These are phyloP conservation scores for Maudiozyma serrabonitensis DNA, from an alignment of 805 yeast genomes.

Conservation along the genomic window DNA sequence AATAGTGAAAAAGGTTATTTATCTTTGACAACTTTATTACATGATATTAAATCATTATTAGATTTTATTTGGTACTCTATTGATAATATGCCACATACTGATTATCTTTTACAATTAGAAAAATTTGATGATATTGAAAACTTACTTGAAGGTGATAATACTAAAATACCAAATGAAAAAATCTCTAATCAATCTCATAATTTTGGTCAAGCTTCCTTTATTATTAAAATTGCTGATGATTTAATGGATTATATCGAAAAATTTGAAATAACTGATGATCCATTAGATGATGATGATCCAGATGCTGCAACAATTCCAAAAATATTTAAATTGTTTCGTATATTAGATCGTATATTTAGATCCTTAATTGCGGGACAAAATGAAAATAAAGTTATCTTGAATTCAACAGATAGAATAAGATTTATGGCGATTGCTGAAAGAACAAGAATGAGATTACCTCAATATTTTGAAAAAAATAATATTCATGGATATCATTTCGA, in stretches of 20 bases:
- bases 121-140: neutral
- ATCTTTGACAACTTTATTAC: slow-evolving; percentile 29
- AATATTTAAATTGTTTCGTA: slow-evolving; percentile 31
- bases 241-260: slow-evolving; percentile 50
- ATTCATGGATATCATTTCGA: slow-evolving; percentile 38
- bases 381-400: slow-evolving; percentile 30
- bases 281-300: slow-evolving; percentile 4
- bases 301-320: slow-evolving; percentile 21
- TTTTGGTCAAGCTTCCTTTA: slow-evolving; percentile 57
- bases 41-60: slow-evolving; percentile 39
- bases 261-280: slow-evolving; percentile 22
- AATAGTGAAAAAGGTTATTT: slow-evolving; percentile 25
- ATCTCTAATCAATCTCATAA: neutral
- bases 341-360: slow-evolving; percentile 35
- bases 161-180: neutral
- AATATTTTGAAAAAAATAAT: slow-evolving; percentile 25
- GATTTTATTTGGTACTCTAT: slow-evolving; percentile 58
- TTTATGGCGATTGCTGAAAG: slow-evolving; percentile 45
- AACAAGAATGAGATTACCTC: slow-evolving; percentile 36
- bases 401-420: slow-evolving; percentile 43
- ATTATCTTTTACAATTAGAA: slow-evolving; percentile 9
- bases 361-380: slow-evolving; percentile 30
- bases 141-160: neutral
- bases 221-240: slow-evolving; percentile 57
- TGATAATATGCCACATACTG: slow-evolving; percentile 27